Evolutionary conservation across 805 yeast species (phyloP), one percentile per base, ranked within the genome.

Genomic region (Soucietia sequanensis): DNA sequence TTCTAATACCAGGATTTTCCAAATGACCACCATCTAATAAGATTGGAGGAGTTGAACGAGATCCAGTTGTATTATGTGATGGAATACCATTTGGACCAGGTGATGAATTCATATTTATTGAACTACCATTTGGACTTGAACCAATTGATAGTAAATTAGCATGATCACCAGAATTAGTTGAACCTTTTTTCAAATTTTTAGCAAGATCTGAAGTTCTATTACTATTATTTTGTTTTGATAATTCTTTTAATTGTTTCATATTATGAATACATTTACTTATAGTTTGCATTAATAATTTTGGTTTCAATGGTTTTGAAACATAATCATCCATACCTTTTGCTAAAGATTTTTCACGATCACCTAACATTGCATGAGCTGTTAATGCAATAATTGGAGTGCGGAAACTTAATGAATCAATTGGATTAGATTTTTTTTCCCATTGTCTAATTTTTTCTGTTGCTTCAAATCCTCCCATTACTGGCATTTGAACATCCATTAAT

Each of bases 401-500:
- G 41, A 82, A 79, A 21, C 84, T 73, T 33, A 81, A 72, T 6
- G 81, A 75, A 54, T 79, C 82, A 15, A 78, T 76, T 28, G 90
- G 88, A 43, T 81, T 80, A 14, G 80, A 73, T 59, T 81, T 83
- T 65, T 75, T 78, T 60, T 87, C 96, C 95, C 95, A 86, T 52
- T 84, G 88, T 47, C 96, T 70, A 35, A 87, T 87, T 58, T 80
- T 78, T 30, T 82, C 86, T 1, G 95, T 86, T 2, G 95, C 95
- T 53, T 87, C 96, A 57, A 87, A 87, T 0, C 96, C 96, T 19
- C 95, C 95, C 93, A 87, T 88, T 11, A 85, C 86, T 6, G 95
- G 95, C 96, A 87, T 87, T 58, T 87, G 96, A 29, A 87, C 95
- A 64, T 87, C 95, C 96, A 87, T 87, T 46, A 87, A 72, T 13